Evolutionary conservation across 1,139 yeast species (phyloP), one percentile per base, ranked within the genome.

Genomic region (Blastobotrys buckinghamii): DNA sequence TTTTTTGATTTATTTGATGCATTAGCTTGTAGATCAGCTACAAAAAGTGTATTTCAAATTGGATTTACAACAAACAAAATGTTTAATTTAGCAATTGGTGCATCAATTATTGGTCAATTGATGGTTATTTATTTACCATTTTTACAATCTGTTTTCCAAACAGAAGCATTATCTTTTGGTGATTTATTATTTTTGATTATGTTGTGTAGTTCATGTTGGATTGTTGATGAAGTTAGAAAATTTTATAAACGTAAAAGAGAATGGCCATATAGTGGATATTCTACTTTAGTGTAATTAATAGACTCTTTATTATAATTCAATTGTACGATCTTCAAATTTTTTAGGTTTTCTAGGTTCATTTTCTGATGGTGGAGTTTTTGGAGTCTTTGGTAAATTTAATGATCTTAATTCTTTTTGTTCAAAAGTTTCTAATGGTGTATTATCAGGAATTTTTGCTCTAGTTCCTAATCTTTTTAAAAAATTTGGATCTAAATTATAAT

Each of bases 1-100:
- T 73, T 90, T 50, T 92, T 82, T 62, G 98, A 92, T 67, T 85
- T 92, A 95, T 92, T 92, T 71, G 92, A 89, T 65, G 98, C 97
- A 0, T 74, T 92, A 55, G 73, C 96, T 9, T 90, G 96, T 65
- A 87, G 97, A 61, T 95, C 94, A 54, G 76, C 83, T 53, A 76
- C 88, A 42, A 89, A 87, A 65, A 84, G 95, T 2, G 78, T 84
- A 16, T 83, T 87, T 60, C 84, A 84, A 60, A 63, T 89, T 52
- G 97, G 97, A 0, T 54, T 77, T 32, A 71, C 86, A 62, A 71
- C 76, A 12, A 92, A 92, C 69, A 79, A 77, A 53, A 90, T 90
- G 96, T 92, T 92, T 71, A 92, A 92, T 62, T 72, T 83, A 57
- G 96, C 98, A 0, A 96, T 90, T 16, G 78, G 84, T n/a, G 87